Evolutionary conservation across 768 basidiomycete genomes (phyloP).

Genomic region (Termitomyces titanicus): DNA sequence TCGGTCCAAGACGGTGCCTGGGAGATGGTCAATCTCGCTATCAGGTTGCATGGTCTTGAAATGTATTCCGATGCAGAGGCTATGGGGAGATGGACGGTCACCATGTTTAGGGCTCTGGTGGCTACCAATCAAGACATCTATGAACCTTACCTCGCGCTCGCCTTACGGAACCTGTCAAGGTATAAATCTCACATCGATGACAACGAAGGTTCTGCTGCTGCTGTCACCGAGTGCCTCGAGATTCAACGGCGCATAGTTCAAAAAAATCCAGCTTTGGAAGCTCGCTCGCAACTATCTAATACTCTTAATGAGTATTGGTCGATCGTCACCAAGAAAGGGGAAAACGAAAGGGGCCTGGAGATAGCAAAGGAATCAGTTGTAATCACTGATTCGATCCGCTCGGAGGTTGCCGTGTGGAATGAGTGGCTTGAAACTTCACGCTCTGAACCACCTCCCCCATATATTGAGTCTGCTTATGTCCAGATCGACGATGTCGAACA

Average conservation of each 20-base stretch:
- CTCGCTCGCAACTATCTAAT: constrained; percentile 5
- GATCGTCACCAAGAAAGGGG: not conserved
- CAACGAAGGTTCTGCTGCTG: not conserved
- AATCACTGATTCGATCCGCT: constrained; percentile 4
- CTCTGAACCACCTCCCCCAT: not conserved
- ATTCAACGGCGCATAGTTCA: not conserved
- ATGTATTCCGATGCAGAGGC: constrained; percentile 14
- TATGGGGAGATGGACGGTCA: constrained; percentile 13
- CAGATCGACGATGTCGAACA: not conserved
- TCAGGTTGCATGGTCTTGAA: constrained; percentile 9
- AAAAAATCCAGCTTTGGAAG: not conserved
- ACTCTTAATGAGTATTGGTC: constrained; percentile 8
- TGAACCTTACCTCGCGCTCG: constrained; percentile 9
- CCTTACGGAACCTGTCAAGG: constrained; percentile 9
- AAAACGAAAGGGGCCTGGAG: constrained; percentile 1
- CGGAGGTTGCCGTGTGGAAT: constrained; percentile 3
- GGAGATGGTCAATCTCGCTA: constrained; percentile 14
- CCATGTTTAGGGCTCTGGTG: constrained; percentile 9
- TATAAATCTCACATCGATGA: constrained; percentile 1
- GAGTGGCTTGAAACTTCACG: not conserved
- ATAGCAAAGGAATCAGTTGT: constrained; percentile 8
- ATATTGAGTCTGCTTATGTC: not conserved
- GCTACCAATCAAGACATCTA: constrained; percentile 5
- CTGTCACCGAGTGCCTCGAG: constrained; percentile 6
- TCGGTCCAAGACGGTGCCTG: constrained; percentile 15